phyloP scores from a whole-genome alignment of 1,284 basidiomycete genomes.

The Coniferiporia weirii region DNA sequence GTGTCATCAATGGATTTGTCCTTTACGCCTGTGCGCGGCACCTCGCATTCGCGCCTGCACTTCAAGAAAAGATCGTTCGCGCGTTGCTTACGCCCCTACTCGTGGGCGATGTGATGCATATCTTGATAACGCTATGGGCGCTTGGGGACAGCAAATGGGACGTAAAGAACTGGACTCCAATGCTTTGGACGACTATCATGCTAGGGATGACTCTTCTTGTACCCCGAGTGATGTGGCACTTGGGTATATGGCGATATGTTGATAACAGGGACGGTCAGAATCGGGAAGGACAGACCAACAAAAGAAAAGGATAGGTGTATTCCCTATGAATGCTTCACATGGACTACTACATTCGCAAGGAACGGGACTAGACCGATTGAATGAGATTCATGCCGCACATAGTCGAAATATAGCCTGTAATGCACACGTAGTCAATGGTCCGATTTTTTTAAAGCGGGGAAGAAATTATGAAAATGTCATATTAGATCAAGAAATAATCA shows the following conservation, averaged over 20 bases:
- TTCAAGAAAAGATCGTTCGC: conserved; percentile 65
- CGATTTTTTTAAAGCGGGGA: background rate
- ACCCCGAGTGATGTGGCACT: conserved; percentile 64
- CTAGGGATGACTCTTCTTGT: conserved; percentile 60
- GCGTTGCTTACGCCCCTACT: conserved; percentile 63
- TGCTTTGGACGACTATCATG: conserved; percentile 62
- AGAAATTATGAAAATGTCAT: conserved; percentile 40
- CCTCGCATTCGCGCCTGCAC: conserved; percentile 47
- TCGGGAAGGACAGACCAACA: background rate
- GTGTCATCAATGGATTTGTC: conserved; percentile 62
- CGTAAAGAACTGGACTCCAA: conserved; percentile 53
- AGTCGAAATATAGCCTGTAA: background rate
- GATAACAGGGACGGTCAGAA: conserved; percentile 49
- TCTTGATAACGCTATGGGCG: conserved; percentile 65
- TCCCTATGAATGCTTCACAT: background rate
- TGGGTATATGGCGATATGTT: conserved; percentile 68
- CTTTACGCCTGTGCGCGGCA: conserved; percentile 55
- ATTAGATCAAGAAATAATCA: conserved; percentile 84
- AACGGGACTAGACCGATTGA: background rate
- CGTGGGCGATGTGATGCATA: conserved; percentile 59
- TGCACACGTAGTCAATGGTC: background rate
- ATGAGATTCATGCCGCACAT: background rate
- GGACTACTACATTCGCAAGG: background rate
- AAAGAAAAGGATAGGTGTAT: background rate
- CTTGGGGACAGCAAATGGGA: conserved; percentile 62